Base-by-base conservation (phyloP, 2,329 filamentous ascomycete genomes). In the Bipolaris bicolor region DNA sequence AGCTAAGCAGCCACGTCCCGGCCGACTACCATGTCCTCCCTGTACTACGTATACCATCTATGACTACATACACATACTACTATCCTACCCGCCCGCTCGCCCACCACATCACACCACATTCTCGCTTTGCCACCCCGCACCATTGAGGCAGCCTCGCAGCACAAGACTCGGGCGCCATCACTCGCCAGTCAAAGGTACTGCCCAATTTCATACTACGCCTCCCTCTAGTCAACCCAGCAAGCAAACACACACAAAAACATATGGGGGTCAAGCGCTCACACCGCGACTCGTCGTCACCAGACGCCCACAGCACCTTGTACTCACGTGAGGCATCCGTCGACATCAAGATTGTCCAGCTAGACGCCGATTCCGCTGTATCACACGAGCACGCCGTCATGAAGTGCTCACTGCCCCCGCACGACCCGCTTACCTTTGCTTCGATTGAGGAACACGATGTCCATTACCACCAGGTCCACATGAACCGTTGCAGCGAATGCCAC, bases 361-460 rank as follows among this genome's bases (percentile, higher is more conserved):
- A 90, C 50, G 65, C 70, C 22, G 56, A 67, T 16, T 61, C 63
- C 18, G 63, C 63, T 43, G 39, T 67, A 45, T 74, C 62, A 47
- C 59, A 61, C 40, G 54, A 67, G 11, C 58, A 77, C 43, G 70
- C 79, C 57, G 78, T 84, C 56, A 96, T 97, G 86, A 86, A 82
- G 77, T 98, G 94, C 79, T 86, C 85, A 18, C 82, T 98, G 20
- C 91, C 93, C 51, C 91, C 91, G 45, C 93, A 97, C 77, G 83
- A 89, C 52, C 81, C 86, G 1, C 71, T 95, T 52, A 80, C 82
- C 4, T 98, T 99, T 76, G 73, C 80, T 22, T 87, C 88, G 0
- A 92, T 92, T 71, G 84, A 87, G 57, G 90, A 92, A 15, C 97
- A 96, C 77, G 92, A 97, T 73, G 79, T 88, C 7, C 95, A 99